Evolutionary conservation across 306 rosid genomes (phyloP).

Genomic region (Ochetophila trinervis): DNA sequence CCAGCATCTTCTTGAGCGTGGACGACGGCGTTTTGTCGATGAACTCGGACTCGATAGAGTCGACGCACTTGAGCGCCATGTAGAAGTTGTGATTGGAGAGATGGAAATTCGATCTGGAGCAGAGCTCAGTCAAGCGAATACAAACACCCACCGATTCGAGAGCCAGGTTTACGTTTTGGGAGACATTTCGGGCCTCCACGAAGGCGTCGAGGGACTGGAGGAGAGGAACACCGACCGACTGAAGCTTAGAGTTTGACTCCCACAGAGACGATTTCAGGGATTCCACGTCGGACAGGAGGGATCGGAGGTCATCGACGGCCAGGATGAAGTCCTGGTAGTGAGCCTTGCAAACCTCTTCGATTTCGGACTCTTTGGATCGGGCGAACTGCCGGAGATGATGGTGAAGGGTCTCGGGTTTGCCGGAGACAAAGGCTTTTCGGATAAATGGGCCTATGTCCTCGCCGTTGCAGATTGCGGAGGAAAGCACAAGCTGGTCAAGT

Average conservation of each 20-base stretch:
- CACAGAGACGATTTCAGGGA: slow-evolving; percentile 85
- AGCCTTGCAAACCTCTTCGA: slow-evolving; percentile 96
- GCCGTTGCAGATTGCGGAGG: slow-evolving; percentile 88
- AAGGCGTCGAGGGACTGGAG: slow-evolving; percentile 80
- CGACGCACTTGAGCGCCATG: slow-evolving; percentile 87
- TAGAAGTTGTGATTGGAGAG: slow-evolving; percentile 63
- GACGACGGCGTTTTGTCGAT: slow-evolving; percentile 69
- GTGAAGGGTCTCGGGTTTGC: slow-evolving; percentile 86
- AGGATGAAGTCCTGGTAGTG: slow-evolving; percentile 99
- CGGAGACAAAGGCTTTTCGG: slow-evolving; percentile 74
- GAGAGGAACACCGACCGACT: slow-evolving; percentile 71
- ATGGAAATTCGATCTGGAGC: slow-evolving; percentile 78
- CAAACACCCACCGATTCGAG: slow-evolving; percentile 57
- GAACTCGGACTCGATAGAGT: slow-evolving; percentile 63
- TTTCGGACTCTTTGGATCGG: slow-evolving; percentile 88
- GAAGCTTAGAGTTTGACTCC: slow-evolving; percentile 87
- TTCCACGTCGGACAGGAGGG: slow-evolving; percentile 93
- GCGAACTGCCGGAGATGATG: slow-evolving; percentile 93
- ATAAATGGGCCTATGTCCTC: slow-evolving; percentile 92
- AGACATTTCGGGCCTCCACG: slow-evolving; percentile 79
- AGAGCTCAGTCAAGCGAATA: slow-evolving; percentile 59
- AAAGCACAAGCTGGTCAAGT: slow-evolving; percentile 76
- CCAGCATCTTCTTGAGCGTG: slow-evolving; percentile 77
- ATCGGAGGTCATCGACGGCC: slow-evolving; percentile 98
- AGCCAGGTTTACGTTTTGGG: slow-evolving; percentile 70